phyloP scores from a whole-genome alignment of 73 alveolate species.

The Tetrahymena thermophila region DNA sequence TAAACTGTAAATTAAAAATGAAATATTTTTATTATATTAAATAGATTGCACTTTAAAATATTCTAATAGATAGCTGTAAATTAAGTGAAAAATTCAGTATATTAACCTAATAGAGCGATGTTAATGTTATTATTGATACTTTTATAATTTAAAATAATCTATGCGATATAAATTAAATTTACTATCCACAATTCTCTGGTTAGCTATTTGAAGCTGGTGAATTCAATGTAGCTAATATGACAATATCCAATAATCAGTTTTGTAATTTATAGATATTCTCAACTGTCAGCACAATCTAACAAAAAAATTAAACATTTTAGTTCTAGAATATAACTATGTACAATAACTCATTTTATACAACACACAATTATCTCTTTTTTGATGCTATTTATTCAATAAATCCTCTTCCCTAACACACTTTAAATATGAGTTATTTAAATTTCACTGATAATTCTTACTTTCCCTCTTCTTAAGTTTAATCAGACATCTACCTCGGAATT shows the following conservation, averaged over 20 bases:
- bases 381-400: neutral
- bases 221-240: neutral
- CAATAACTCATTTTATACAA: neutral
- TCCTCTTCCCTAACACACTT: neutral
- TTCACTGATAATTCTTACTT: neutral
- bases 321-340: neutral
- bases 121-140: neutral
- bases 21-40: too few species aligned
- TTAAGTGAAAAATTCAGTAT: neutral
- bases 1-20: too few species aligned
- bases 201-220: neutral
- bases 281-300: neutral
- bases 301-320: neutral
- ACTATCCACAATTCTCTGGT: neutral
- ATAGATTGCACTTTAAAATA: neutral
- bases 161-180: neutral
- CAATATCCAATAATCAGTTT: neutral
- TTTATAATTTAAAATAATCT: neutral
- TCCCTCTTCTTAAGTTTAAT: neutral
- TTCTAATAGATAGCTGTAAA: neutral
- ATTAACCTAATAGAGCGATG: neutral
- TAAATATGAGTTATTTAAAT: neutral
- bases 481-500: neutral
- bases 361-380: neutral
- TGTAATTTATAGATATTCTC: neutral